Conservation (phyloP, 2,329 filamentous ascomycete species). For the Aspergillus sojae region DNA sequence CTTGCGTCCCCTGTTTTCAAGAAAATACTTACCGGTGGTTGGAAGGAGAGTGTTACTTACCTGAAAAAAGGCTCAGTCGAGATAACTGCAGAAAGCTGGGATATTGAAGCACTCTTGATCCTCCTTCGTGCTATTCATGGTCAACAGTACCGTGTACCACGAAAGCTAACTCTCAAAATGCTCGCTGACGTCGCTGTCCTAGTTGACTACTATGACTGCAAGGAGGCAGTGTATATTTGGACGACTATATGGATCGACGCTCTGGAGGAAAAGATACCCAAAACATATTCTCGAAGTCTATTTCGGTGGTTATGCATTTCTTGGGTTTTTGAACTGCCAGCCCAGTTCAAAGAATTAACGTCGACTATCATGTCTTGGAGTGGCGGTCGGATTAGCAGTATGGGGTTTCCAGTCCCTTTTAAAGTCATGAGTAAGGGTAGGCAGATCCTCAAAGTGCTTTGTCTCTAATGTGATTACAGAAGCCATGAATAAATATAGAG, state of each 20-base stretch:
- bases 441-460: not conserved
- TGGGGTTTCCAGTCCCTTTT: constrained; percentile 25
- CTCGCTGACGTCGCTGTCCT: constrained; percentile 10
- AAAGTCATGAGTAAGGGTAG: constrained; percentile 18
- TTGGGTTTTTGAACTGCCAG: constrained; percentile 21
- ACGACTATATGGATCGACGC: not conserved
- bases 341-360: constrained; percentile 19
- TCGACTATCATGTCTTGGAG: constrained; percentile 22
- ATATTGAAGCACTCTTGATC: constrained; percentile 10
- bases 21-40: constrained; percentile 7
- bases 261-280: constrained; percentile 4
- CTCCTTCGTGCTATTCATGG: constrained; percentile 17
- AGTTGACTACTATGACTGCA: constrained; percentile 8
- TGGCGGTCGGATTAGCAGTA: constrained; percentile 11
- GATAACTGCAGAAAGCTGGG: constrained; percentile 16
- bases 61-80: constrained; percentile 9
- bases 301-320: constrained; percentile 17
- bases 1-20: constrained; percentile 21
- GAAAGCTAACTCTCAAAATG: constrained; percentile 11
- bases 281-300: constrained; percentile 9
- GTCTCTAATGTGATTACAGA: constrained; percentile 9
- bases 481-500: constrained; percentile 19
- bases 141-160: constrained; percentile 7
- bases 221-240: not conserved
- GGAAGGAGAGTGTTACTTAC: constrained; percentile 16